Evolutionary conservation across 108 stramenopile genomes (phyloP), one percentile per base, ranked within the genome.

Genomic region (Parietichytrium sp.): DNA sequence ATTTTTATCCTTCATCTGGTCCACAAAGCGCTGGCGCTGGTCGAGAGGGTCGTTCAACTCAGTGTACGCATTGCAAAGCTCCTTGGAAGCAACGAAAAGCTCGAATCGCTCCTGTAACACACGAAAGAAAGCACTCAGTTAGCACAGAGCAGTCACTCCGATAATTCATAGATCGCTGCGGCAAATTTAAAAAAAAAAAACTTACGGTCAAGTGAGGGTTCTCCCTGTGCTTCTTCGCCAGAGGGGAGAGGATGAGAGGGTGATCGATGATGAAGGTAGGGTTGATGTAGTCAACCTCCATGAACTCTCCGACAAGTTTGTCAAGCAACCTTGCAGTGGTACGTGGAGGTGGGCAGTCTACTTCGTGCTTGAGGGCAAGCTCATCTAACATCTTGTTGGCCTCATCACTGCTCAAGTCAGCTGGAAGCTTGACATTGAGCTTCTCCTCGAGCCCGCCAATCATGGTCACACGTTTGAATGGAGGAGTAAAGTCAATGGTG

Each of bases 91-190:
- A 29, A 96, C 95, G 87, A 99, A 99, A 30, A 99, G 88, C 90
- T 99, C 98, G 82, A 99, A 99, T 77, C 98, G 92, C 85, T 99
- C 98, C n/a, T n/a, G n/a, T n/a, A n/a, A n/a, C n/a, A n/a, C n/a
- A n/a, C n/a, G n/a, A n/a, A n/a, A n/a, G n/a, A n/a, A n/a, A n/a
- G n/a, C n/a, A n/a, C n/a, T n/a, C n/a, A n/a, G n/a, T n/a, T n/a
- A n/a, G n/a, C n/a, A n/a, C n/a, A n/a, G n/a, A n/a, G n/a, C n/a
- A n/a, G n/a, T n/a, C n/a, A n/a, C n/a, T n/a, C n/a, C n/a, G n/a
- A n/a, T n/a, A n/a, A n/a, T n/a, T n/a, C n/a, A n/a, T n/a, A n/a
- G n/a, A n/a, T n/a, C n/a, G n/a, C n/a, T n/a, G n/a, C n/a, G n/a
- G n/a, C n/a, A n/a, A n/a, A n/a, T n/a, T n/a, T n/a, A n/a, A n/a